Base-by-base conservation (phyloP, 345 rosid genomes). In the Luvunga scandens region DNA sequence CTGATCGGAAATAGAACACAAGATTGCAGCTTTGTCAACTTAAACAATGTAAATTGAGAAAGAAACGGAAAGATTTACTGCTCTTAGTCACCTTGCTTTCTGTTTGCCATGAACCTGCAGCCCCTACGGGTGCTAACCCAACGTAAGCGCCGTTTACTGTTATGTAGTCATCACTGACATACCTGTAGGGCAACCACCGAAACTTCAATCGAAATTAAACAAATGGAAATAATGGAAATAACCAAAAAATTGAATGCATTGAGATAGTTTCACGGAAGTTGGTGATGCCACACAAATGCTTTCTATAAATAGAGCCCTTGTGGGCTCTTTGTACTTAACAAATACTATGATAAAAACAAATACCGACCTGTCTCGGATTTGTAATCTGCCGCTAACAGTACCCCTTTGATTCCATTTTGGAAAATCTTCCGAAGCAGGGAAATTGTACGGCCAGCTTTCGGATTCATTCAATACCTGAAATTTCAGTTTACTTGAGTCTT, bases 91-190 rank as follows among this genome's bases (percentile, higher is more conserved):
- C 97, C 86, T 93, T 95, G 82, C 87, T 79, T 84, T 93, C 99
- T 25, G 39, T 81, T 85, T 93, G 97, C 99, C 99, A 95, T 5
- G 96, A 90, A 56, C 97, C 99, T 24, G 70, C 75, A 6, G 90
- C 96, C 53, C 97, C 99, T 7, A 92, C 94, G 1, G 93, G 83
- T 55, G 97, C 92, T 78, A 95, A 83, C 22, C 99, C 98, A 16
- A 92, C 85, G 68, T 86, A 89, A 66, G 93, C 93, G 48, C 90
- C 92, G 13, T 62, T 75, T 42, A 89, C 95, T 1, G 90, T 76
- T 66, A 90, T 69, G 42, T 57, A 34, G 4, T 81, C 79, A 36
- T 88, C 76, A 30, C 83, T 71, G 22, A 78, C 64, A 61, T 75
- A 81, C 84, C 91, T 86, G 28, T 4, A 63, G 36, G 7, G 55